Evolutionary conservation across 805 yeast genomes (phyloP), one percentile per base, ranked within the genome.

Genomic region (Lachancea meyersii): DNA sequence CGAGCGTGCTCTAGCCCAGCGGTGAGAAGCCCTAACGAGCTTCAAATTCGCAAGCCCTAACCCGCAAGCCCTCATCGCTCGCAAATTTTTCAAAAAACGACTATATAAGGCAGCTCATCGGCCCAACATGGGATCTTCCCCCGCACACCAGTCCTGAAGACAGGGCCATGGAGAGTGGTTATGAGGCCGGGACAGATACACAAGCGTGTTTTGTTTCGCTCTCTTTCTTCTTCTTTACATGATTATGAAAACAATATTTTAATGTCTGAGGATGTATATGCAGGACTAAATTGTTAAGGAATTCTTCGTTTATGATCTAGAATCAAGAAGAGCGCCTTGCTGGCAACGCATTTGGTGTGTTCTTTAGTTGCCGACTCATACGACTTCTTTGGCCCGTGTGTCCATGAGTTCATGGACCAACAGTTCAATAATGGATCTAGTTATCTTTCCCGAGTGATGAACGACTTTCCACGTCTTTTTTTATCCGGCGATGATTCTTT

Each of bases 271-370:
- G 83, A 78, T 73, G 82, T 75, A 77, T 67, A 79, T 79, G 84
- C 84, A 79, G 84, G 84, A 79, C 80, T 71, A 55, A 69, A 68
- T 68, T 67, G 68, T 63, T 64, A 66, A 77, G 83, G 83, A 77
- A 79, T 79, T 79, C 84, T 79, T 78, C 84, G 85, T 78, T 79
- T 78, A 78, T 78, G 84, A 79, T 71, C 66, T 35, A 36, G 44
- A 41, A 27, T 21, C 19, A 11, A 23, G 31, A 31, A 16, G 19
- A 14, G 19, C 9, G 19, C 13, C 32, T 7, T 16, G 33, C 28
- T 26, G 28, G 18, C 4, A 32, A 32, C 9, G 11, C 19, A 20
- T 7, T 14, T 5, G 21, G 19, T 16, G n/a, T 14, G 10, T 17
- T 10, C 13, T 31, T 13, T 18, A n/a, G 23, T n/a, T 30, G 4